A percentile compares a stretch with the other conserved stretches of the same genome.
These are phyloP conservation scores for Colletotrichum paranaense DNA, from an alignment of 2,329 filamentous ascomycete species.

Conservation along the genomic window DNA sequence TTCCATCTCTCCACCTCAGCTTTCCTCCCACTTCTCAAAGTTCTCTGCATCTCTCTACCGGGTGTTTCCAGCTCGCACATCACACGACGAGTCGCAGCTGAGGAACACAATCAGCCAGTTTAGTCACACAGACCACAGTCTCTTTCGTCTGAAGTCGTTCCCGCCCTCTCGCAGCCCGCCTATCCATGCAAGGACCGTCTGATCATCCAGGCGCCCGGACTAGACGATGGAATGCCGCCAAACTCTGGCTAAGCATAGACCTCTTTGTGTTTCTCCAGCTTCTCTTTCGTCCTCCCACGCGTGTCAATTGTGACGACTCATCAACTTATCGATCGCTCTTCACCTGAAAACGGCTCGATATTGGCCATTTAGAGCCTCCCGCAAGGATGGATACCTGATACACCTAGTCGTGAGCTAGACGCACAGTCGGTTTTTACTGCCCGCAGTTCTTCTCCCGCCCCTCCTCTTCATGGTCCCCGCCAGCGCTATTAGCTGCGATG, in stretches of 20 bases:
- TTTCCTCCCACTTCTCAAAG: neutral
- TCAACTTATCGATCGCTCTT: neutral
- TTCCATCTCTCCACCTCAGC: neutral
- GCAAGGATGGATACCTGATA: constrained; percentile 24
- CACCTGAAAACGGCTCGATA: constrained; percentile 2
- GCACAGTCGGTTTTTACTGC: neutral
- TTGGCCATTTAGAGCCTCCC: neutral
- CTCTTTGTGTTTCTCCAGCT: neutral
- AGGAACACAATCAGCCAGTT: neutral
- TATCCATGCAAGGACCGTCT: constrained; percentile 14
- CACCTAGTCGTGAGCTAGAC: constrained; percentile 10
- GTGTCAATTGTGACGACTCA: neutral
- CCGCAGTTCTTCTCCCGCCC: constrained; percentile 6
- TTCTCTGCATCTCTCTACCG: neutral
- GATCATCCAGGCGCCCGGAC: constrained; percentile 1
- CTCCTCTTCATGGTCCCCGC: neutral
- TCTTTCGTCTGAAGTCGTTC: constrained; percentile 10
- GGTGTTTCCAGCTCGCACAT: too few species aligned
- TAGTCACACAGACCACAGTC: constrained; percentile 1
- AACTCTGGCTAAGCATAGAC: constrained; percentile 14
- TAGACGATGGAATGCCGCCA: neutral
- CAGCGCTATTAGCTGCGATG: constrained; percentile 5
- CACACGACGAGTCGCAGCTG: neutral
- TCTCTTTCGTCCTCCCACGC: neutral
- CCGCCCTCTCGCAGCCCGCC: neutral